Base-by-base conservation (phyloP, 495 filamentous ascomycete species). In the Xylaria palmicola region DNA sequence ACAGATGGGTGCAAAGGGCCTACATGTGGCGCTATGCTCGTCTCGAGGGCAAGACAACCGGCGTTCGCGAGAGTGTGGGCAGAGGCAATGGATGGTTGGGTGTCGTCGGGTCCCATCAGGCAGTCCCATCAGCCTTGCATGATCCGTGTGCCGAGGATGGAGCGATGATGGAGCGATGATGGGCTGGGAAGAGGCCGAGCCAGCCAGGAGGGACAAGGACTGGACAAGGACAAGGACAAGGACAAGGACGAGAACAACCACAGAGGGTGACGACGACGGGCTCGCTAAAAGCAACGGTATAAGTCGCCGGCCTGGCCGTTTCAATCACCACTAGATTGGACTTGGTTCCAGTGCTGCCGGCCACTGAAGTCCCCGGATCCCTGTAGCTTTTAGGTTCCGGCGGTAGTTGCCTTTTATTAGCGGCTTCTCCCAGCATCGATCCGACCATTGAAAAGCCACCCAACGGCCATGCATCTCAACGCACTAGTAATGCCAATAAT, bases 331-430 rank as follows among this genome's bases (percentile, higher is more conserved):
- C 36, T 37, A 37, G 9, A 12, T 8, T 37, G 15, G 36, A 37
- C 36, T 37, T 12, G 36, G 10, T 12, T 2, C 36, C n/a, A 17
- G 47, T 24, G 26, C n/a, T 51, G 29, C 48, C 12, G 3, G 19
- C n/a, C 2, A 29, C 37, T 56, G 5, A 22, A 43, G 39, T 43
- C n/a, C 39, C 26, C 34, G 17, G 24, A 41, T 44, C 53, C 53
- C 39, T 56, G 53, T 34, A 44, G 34, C 22, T 43, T 44, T 26
- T 43, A 56, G 37, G 20, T 56, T 56, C 53, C 53, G 22, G 10
- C 32, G 10, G 50, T 53, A 39, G 50, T 53, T 53, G 50, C 50
- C 8, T 22, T 34, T 37, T 36, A 24, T 52, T 52, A 52, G 49
- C 13, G 29, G 48, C 29, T n/a, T 30, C 15, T 17, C 30, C 24